Evolutionary conservation across 257 asterid species (phyloP).

Genomic region (Coffea canephora): DNA sequence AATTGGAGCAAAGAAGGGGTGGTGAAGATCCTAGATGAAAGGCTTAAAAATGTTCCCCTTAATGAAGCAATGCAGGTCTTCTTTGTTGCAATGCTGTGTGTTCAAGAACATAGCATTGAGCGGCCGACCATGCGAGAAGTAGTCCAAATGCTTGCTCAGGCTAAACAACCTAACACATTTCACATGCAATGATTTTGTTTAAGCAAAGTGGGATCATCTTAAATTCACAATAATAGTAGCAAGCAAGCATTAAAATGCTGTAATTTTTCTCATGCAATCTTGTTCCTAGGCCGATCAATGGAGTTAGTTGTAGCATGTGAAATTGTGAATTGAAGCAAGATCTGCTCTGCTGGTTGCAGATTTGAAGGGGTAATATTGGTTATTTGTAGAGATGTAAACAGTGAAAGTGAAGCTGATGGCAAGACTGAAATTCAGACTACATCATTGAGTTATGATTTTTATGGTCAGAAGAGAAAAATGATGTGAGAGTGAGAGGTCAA

Average conservation of each 20-base stretch:
- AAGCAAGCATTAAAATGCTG: not conserved
- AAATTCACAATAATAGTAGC: not conserved
- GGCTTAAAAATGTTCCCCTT: constrained; percentile 35
- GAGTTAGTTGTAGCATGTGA: not conserved
- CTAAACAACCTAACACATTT: constrained; percentile 40
- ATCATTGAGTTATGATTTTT: constrained; percentile 13
- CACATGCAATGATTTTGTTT: constrained; percentile 30
- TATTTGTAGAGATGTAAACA: not conserved
- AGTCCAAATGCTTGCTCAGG: constrained; percentile 47
- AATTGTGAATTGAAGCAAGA: not conserved
- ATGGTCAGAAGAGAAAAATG: constrained; percentile 13
- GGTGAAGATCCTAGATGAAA: constrained; percentile 35
- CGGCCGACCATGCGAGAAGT: constrained; percentile 47
- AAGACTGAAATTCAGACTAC: not conserved
- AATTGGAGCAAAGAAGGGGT: constrained; percentile 42
- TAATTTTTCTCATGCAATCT: not conserved
- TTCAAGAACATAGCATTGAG: constrained; percentile 41
- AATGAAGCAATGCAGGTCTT: constrained; percentile 44
- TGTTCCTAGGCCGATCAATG: not conserved
- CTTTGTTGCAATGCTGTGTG: constrained; percentile 46
- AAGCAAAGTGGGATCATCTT: not conserved
- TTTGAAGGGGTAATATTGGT: not conserved
- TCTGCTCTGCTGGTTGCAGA: not conserved
- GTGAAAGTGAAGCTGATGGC: not conserved
- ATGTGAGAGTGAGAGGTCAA: not conserved